phyloP scores from a whole-genome alignment of 1,284 basidiomycete genomes.

The Takashimella tepidaria region DNA sequence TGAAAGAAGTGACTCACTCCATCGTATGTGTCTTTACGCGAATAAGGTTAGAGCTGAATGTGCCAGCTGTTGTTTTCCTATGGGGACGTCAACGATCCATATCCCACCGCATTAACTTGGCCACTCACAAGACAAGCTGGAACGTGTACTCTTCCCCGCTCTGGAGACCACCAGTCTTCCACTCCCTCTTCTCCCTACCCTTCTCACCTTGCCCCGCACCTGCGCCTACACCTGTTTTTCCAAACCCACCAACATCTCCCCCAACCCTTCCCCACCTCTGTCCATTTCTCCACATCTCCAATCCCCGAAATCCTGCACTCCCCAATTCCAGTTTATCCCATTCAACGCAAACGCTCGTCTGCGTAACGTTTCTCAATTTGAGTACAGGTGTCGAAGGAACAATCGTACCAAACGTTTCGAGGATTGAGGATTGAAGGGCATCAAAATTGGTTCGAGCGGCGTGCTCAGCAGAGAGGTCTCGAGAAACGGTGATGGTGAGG shows the following conservation, averaged over 20 bases:
- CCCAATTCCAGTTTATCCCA: slow-evolving; percentile 84
- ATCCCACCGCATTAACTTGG: neutral
- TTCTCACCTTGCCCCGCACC: no score
- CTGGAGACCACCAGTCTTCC: slow-evolving; percentile 80
- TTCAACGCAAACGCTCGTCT: slow-evolving; percentile 88
- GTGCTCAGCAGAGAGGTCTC: slow-evolving; percentile 76
- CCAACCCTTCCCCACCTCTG: slow-evolving; percentile 64
- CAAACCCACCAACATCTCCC: slow-evolving; percentile 29
- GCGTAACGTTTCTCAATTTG: slow-evolving; percentile 84
- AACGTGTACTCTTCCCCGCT: slow-evolving; percentile 85
- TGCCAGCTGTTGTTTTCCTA: slow-evolving; percentile 73
- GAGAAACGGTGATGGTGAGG: slow-evolving; percentile 86
- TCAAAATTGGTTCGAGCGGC: slow-evolving; percentile 73
- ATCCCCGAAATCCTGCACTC: slow-evolving; percentile 71
- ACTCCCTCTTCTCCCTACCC: slow-evolving; percentile 36
- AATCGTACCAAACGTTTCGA: slow-evolving; percentile 64
- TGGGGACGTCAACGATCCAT: slow-evolving; percentile 2
- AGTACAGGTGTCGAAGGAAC: slow-evolving; percentile 63
- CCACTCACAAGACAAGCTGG: slow-evolving; percentile 73
- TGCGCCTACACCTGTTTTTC: no score
- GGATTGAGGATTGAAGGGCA: slow-evolving; percentile 71
- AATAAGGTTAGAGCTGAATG: slow-evolving; percentile 74
- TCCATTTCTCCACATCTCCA: slow-evolving; percentile 87
- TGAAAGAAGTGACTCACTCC: slow-evolving; percentile 48
- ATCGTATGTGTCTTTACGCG: slow-evolving; percentile 84